Conservation (phyloP, 306 rosid genomes). For the Lathyrus sativus region DNA sequence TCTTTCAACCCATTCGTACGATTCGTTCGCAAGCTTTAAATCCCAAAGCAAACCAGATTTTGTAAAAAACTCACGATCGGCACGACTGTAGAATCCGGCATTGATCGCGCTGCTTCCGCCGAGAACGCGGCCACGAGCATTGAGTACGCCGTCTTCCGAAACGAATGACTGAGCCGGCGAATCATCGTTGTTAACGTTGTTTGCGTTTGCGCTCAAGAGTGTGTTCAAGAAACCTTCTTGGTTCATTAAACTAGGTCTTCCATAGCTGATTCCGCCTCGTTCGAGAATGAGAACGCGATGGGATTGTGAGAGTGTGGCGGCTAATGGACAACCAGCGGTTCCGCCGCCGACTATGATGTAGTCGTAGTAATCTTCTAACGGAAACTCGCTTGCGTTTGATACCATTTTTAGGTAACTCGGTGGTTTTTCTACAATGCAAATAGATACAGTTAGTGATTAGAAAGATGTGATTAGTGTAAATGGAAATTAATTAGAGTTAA, state of each 20-base stretch:
- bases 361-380: conserved; percentile 73
- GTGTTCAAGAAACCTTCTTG: conserved; percentile 87
- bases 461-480: background rate
- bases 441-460: background rate
- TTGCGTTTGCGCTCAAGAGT: conserved; percentile 45
- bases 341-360: conserved; percentile 92
- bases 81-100: conserved; percentile 93
- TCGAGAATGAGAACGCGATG: conserved; percentile 71
- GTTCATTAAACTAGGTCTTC: conserved; percentile 51
- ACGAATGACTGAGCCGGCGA: conserved; percentile 71
- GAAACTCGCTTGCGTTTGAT: conserved; percentile 67
- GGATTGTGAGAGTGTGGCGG: conserved; percentile 65
- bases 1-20: conserved; percentile 81
- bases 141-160: conserved; percentile 87
- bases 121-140: conserved; percentile 87
- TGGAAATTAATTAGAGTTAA: background rate
- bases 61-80: conserved; percentile 58
- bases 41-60: conserved; percentile 60
- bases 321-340: conserved; percentile 91
- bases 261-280: conserved; percentile 63
- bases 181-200: conserved; percentile 41
- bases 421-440: background rate
- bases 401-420: conserved; percentile 55
- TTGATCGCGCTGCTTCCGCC: conserved; percentile 95
- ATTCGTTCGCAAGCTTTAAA: conserved; percentile 55